Percentiles rank a stretch among this genome's conserved stretches.
Conservation (phyloP, 768 basidiomycete genomes). For the Dictyophora rubrovolvata region DNA sequence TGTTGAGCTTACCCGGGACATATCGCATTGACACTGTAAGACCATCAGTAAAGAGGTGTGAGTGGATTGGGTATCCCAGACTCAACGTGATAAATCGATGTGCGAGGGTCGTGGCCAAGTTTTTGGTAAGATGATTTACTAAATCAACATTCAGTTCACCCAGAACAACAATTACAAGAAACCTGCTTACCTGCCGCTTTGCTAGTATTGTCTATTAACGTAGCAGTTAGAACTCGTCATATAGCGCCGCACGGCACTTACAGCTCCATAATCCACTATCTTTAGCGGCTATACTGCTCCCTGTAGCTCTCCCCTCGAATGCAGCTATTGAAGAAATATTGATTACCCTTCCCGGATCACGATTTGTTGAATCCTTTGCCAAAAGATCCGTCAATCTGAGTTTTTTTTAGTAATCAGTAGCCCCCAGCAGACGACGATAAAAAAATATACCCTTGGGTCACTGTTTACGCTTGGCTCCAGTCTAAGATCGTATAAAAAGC, state of each 20-base stretch:
- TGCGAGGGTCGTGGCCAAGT: slow-evolving; percentile 57
- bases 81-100: slow-evolving; percentile 49
- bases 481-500: too few species aligned
- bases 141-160: neutral
- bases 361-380: slow-evolving; percentile 51
- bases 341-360: slow-evolving; percentile 66
- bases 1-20: slow-evolving; percentile 52
- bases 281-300: slow-evolving; percentile 33
- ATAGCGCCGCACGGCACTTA: slow-evolving; percentile 27
- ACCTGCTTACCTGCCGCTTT: slow-evolving; percentile 57
- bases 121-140: slow-evolving; percentile 73
- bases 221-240: too few species aligned
- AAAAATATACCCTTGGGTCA: slow-evolving; percentile 39
- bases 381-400: slow-evolving; percentile 52
- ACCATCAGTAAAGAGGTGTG: neutral
- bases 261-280: slow-evolving; percentile 73
- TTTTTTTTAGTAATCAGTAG: neutral
- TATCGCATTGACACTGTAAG: slow-evolving; percentile 67
- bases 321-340: slow-evolving; percentile 72
- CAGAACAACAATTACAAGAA: neutral
- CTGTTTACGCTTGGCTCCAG: slow-evolving; percentile 20
- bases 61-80: neutral
- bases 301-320: slow-evolving; percentile 41
- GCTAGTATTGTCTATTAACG: slow-evolving; percentile 54
- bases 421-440: neutral